Evolutionary conservation across 768 basidiomycete genomes (phyloP).

Genomic region (Mycena filopes): DNA sequence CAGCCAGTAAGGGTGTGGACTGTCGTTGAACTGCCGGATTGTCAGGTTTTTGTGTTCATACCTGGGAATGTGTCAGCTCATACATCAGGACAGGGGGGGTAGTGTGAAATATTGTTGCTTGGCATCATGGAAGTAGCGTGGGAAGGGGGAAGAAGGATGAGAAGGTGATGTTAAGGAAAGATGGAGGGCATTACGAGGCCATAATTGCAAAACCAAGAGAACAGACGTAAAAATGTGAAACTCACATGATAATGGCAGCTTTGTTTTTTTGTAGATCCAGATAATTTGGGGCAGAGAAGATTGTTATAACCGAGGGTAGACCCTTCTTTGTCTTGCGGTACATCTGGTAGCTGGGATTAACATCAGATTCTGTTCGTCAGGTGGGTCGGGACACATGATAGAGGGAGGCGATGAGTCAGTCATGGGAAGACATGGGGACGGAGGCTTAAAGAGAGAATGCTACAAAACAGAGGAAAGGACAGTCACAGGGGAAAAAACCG

Average conservation of each 20-base stretch:
- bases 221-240: neutral
- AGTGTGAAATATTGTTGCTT: too few relatives aligned
- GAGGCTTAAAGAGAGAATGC: too few relatives aligned
- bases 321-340: conserved; percentile 98
- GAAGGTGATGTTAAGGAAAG: too few relatives aligned
- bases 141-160: neutral
- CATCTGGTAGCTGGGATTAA: conserved; percentile 97
- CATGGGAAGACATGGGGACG: too few relatives aligned
- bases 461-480: too few relatives aligned
- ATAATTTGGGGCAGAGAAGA: conserved; percentile 98
- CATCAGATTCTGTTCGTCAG: too few relatives aligned
- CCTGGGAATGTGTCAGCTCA: neutral
- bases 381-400: too few relatives aligned
- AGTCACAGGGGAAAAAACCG: conserved; percentile 38
- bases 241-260: conserved; percentile 94
- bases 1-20: conserved; percentile 96
- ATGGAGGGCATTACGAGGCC: too few relatives aligned
- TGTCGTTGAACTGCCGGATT: conserved; percentile 97
- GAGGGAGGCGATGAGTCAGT: too few relatives aligned
- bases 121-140: neutral
- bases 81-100: neutral
- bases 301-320: conserved; percentile 99
- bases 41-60: conserved; percentile 98
- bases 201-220: too few relatives aligned
- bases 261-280: conserved; percentile 99